phyloP scores from a whole-genome alignment of 1,284 basidiomycete species.

The Ceratobasidium sp. region DNA sequence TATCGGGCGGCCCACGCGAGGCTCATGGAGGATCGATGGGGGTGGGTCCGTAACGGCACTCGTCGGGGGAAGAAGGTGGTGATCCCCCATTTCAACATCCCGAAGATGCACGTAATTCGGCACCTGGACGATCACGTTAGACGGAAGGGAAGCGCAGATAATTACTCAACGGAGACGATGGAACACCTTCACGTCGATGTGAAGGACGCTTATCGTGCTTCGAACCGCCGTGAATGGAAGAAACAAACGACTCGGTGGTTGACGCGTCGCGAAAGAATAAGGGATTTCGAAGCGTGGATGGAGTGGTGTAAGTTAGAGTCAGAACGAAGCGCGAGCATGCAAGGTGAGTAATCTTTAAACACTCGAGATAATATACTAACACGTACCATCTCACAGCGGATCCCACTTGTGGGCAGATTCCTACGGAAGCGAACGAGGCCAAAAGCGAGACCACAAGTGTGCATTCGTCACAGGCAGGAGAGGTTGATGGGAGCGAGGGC shows the following conservation, averaged over 20 bases:
- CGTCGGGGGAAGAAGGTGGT: not conserved
- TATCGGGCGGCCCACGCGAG: not conserved
- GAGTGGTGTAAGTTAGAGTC: not conserved
- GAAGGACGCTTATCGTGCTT: slow-evolving; percentile 40
- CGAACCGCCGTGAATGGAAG: slow-evolving; percentile 25
- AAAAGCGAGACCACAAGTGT: no score
- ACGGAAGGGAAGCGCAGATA: not conserved
- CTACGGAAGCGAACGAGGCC: no score
- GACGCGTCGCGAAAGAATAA: not conserved
- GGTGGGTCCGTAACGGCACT: not conserved
- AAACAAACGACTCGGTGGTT: slow-evolving; percentile 38
- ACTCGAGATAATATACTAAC: no score
- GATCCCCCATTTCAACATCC: slow-evolving; percentile 18
- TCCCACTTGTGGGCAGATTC: no score
- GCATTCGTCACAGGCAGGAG: no score
- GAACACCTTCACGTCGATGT: slow-evolving; percentile 42
- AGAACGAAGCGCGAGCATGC: not conserved
- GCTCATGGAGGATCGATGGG: slow-evolving; percentile 10
- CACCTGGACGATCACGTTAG: not conserved
- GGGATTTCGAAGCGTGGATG: not conserved
- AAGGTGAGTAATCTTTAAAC: no score
- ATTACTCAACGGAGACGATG: slow-evolving; percentile 42
- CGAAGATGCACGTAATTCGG: not conserved
- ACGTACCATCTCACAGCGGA: no score
- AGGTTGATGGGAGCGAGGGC: no score